Percentiles rank a stretch among this genome's conserved stretches.
Conservation (phyloP, 345 rosid species). For the Brassica juncea region DNA sequence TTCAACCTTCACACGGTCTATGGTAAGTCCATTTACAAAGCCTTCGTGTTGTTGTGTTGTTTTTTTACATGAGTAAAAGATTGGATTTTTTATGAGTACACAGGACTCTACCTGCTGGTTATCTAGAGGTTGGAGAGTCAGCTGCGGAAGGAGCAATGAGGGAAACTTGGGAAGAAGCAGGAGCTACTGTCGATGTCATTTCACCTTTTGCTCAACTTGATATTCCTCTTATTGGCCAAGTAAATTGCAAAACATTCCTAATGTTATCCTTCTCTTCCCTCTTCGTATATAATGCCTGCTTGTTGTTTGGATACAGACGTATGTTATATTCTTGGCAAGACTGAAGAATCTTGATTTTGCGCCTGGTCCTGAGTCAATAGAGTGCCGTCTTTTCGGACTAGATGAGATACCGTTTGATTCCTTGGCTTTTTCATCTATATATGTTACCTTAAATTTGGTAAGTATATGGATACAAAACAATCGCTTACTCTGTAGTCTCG, state of each 20-base stretch:
- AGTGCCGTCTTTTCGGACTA: conserved; percentile 75
- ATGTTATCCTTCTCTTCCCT: conserved; percentile 8
- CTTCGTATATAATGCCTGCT: conserved; percentile 15
- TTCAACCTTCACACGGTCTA: conserved; percentile 89
- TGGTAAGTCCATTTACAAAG: conserved; percentile 38
- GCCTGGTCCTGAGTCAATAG: conserved; percentile 92
- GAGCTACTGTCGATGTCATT: conserved; percentile 83
- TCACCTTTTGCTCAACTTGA: conserved; percentile 93
- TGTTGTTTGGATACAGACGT: conserved; percentile 65
- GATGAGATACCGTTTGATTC: conserved; percentile 89
- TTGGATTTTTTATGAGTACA: conserved; percentile 2
- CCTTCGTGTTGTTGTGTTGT: background rate
- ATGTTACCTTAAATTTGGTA: conserved; percentile 80
- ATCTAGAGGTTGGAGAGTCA: conserved; percentile 95
- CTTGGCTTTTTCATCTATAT: conserved; percentile 90
- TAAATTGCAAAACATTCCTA: conserved; percentile 22
- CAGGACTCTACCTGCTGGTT: conserved; percentile 99
- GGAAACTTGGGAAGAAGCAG: conserved; percentile 98
- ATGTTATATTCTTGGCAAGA: conserved; percentile 88
- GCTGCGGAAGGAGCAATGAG: conserved; percentile 92
- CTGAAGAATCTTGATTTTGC: conserved; percentile 75
- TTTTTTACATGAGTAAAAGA: background rate
- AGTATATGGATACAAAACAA: conserved; percentile 34
- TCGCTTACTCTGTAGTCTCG: background rate
- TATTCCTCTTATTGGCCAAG: conserved; percentile 94